These are phyloP conservation scores for Seiridium unicorne DNA, from an alignment of 2,329 filamentous ascomycete species.

Conservation along the genomic window DNA sequence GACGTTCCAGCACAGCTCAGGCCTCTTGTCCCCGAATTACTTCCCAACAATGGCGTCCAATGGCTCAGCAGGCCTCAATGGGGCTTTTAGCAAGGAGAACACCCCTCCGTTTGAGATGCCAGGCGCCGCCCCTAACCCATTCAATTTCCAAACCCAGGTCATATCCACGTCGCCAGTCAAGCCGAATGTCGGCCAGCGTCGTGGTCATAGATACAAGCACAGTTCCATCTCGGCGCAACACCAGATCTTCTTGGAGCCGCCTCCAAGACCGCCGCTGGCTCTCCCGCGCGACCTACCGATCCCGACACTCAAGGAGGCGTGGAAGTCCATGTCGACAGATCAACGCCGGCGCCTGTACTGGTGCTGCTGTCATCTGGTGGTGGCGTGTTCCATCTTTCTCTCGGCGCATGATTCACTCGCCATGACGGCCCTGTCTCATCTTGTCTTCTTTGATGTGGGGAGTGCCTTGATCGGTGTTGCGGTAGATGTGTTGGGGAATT, in stretches of 20 bases:
- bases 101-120: constrained; percentile 33
- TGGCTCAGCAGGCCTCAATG: constrained; percentile 15
- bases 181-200: constrained; percentile 84
- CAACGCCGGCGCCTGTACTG: constrained; percentile 82
- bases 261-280: constrained; percentile 79
- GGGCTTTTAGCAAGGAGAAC: constrained; percentile 22
- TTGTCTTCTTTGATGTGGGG: constrained; percentile 93
- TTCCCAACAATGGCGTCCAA: constrained; percentile 21
- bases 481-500: constrained; percentile 92
- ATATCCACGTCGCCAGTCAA: constrained; percentile 75
- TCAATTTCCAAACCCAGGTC: constrained; percentile 89
- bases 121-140: constrained; percentile 58
- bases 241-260: constrained; percentile 93
- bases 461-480: constrained; percentile 88
- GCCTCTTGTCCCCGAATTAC: constrained; percentile 10
- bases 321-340: constrained; percentile 84
- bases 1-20: constrained; percentile 21
- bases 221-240: constrained; percentile 85
- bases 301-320: constrained; percentile 84
- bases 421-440: constrained; percentile 86
- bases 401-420: constrained; percentile 82
- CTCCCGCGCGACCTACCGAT: constrained; percentile 90
- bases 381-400: constrained; percentile 84
- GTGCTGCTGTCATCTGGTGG: constrained; percentile 83
- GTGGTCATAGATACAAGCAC: constrained; percentile 97